Evolutionary conservation across 345 rosid genomes (phyloP), one percentile per base, ranked within the genome.

Genomic region (Murraya koenigii): DNA sequence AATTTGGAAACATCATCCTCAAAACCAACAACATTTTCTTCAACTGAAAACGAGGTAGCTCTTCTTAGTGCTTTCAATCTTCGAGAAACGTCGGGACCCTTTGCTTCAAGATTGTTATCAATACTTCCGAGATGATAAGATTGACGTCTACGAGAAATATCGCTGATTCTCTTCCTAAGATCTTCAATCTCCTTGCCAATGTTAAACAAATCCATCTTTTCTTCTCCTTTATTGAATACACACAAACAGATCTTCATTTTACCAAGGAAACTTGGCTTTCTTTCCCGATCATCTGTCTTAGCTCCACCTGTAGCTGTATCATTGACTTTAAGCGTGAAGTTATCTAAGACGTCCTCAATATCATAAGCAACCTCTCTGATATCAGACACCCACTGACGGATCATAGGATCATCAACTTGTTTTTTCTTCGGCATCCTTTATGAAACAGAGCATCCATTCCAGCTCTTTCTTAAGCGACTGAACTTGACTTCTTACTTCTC

Each of bases 381-480:
- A 6, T 78, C 84, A 41, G 82, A 80, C 26, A 80, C 82, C 85
- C 85, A 84, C 5, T 78, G 82, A 25, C 76, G 73, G 28, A 84
- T 80, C 59, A 82, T 75, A 56, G 82, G 76, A 20, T 82, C 79
- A 59, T 69, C 80, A 19, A 60, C 62, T 62, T 79, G 80, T 71
- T 77, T 84, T 84, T 59, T 77, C 84, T 54, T 84, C 85, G 19
- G 87, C 89, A 64, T 86, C 82, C 66, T 75, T 80, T 72, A 80
- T 47, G 58, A 84, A 84, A 62, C 82, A 86, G 13, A 61, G 80
- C 78, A 86, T 52, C 47, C 82, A 75, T 75, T 71, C 76, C 19
- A 84, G 59, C n/a, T 86, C 85, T 23, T 77, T 80, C 59, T 78
- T 81, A 2, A 82, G 80, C 76, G 66, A 78, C 75, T 62, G 56